These are phyloP conservation scores for Knufia petricola DNA, from an alignment of 2,329 filamentous ascomycete species.

Conservation along the genomic window DNA sequence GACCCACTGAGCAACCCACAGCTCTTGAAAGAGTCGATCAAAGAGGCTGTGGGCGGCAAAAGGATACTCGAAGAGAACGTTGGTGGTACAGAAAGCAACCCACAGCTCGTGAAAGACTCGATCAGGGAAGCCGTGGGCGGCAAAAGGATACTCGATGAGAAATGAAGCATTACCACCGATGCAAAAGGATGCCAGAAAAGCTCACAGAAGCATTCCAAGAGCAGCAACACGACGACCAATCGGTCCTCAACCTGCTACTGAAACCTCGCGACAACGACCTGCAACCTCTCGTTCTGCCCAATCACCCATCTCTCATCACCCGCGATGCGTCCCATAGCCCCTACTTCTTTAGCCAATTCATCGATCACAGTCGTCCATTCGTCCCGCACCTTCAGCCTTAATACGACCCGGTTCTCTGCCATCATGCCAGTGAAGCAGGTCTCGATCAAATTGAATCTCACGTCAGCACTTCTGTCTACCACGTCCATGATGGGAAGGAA, in stretches of 20 bases:
- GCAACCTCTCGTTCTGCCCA: constrained; percentile 45
- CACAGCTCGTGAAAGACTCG: constrained; percentile 4
- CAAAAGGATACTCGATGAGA: constrained; percentile 10
- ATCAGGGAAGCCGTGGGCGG: constrained; percentile 3
- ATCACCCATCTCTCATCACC: constrained; percentile 55
- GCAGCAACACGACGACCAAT: no score
- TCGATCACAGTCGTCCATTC: constrained; percentile 23
- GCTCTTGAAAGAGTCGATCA: constrained; percentile 6
- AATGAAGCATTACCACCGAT: no score
- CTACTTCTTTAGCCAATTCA: constrained; percentile 39
- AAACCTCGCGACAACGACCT: constrained; percentile 47
- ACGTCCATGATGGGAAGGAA: constrained; percentile 31
- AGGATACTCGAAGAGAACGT: constrained; percentile 11
- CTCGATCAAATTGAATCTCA: constrained; percentile 29
- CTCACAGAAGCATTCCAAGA: no score
- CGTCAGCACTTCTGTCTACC: constrained; percentile 25
- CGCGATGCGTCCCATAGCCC: constrained; percentile 44
- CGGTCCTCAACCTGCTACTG: background rate
- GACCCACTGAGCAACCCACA: background rate
- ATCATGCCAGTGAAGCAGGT: constrained; percentile 26
- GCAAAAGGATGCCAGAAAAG: no score
- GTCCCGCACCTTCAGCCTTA: constrained; percentile 23
- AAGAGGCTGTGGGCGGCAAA: constrained; percentile 1
- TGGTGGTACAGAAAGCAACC: background rate
- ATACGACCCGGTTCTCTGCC: constrained; percentile 24